These are phyloP conservation scores for Scheffersomyces segobiensis DNA, from an alignment of 1,139 yeast species.

Conservation along the genomic window DNA sequence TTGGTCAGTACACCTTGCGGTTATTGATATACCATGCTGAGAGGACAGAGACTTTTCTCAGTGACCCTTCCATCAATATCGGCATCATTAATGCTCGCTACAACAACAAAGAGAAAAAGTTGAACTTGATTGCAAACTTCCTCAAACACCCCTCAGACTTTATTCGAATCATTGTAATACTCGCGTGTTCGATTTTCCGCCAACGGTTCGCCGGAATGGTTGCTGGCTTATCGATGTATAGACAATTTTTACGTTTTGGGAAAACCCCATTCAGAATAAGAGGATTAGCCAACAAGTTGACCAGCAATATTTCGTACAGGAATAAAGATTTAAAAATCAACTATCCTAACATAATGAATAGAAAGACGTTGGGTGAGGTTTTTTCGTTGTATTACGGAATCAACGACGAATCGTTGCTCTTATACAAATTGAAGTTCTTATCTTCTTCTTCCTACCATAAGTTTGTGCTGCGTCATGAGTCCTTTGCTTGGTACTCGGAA, in stretches of 20 bases:
- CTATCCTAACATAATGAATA: slow-evolving; percentile 9
- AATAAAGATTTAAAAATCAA: slow-evolving; percentile 9
- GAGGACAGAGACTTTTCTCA: slow-evolving; percentile 36
- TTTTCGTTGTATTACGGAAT: slow-evolving; percentile 23
- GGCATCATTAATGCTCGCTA: slow-evolving; percentile 30
- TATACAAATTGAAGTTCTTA: slow-evolving; percentile 21
- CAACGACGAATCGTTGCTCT: slow-evolving; percentile 22
- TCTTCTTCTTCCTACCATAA: slow-evolving; percentile 10
- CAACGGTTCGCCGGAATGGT: slow-evolving; percentile 46
- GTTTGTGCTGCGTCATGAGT: slow-evolving; percentile 22
- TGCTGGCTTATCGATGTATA: slow-evolving; percentile 54
- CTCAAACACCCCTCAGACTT: slow-evolving; percentile 45
- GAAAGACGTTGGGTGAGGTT: slow-evolving; percentile 18
- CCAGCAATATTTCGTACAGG: slow-evolving; percentile 9
- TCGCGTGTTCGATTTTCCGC: slow-evolving; percentile 34
- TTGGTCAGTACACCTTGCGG: slow-evolving; percentile 59
- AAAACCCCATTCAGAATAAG: slow-evolving; percentile 63
- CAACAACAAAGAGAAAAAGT: slow-evolving; percentile 34
- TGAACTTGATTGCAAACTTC: slow-evolving; percentile 38
- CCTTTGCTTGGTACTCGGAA: slow-evolving; percentile 29
- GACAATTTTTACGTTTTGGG: slow-evolving; percentile 73
- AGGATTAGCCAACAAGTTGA: slow-evolving; percentile 24
- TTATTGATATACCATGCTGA: slow-evolving; percentile 52
- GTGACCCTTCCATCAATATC: slow-evolving; percentile 36
- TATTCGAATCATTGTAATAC: slow-evolving; percentile 33